Evolutionary conservation across 352 stramenopile genomes (phyloP).

Genomic region (Phytophthora cryptogea): DNA sequence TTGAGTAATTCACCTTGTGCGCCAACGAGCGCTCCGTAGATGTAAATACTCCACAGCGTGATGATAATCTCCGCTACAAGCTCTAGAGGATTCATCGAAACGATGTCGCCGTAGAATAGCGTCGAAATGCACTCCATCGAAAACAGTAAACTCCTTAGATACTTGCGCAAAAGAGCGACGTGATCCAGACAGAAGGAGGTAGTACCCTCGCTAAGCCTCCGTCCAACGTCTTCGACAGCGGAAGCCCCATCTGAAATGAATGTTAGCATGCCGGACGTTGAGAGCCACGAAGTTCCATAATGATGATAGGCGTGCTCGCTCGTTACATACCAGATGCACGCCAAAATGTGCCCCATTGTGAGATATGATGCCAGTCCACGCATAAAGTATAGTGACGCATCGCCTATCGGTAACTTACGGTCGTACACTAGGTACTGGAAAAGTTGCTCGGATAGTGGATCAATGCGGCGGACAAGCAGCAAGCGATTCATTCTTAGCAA

Average conservation of each 20-base stretch:
- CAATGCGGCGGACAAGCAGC: slow-evolving; percentile 43
- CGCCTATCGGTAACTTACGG: slow-evolving; percentile 44
- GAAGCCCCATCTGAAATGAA: slow-evolving; percentile 12
- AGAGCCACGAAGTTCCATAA: slow-evolving; percentile 66
- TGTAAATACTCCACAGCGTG: slow-evolving; percentile 72
- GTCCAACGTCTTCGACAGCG: slow-evolving; percentile 15
- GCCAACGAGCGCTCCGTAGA: slow-evolving; percentile 68
- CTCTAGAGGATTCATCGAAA: slow-evolving; percentile 71
- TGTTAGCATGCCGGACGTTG: slow-evolving; percentile 59
- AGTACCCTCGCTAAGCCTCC: slow-evolving; percentile 27
- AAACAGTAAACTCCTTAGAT: slow-evolving; percentile 68
- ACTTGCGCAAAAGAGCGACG: slow-evolving; percentile 58
- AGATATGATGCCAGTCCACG: slow-evolving; percentile 54
- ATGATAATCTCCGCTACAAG: slow-evolving; percentile 59
- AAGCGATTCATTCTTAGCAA: slow-evolving; percentile 65
- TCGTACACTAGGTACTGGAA: slow-evolving; percentile 72
- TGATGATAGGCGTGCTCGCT: slow-evolving; percentile 46
- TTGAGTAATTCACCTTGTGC: slow-evolving; percentile 62
- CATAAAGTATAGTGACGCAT: slow-evolving; percentile 53
- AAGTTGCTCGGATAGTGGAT: slow-evolving; percentile 46
- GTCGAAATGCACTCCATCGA: slow-evolving; percentile 72
- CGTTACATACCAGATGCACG: slow-evolving; percentile 60
- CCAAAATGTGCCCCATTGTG: slow-evolving; percentile 67
- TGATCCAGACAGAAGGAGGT: slow-evolving; percentile 16
- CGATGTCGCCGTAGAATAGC: slow-evolving; percentile 72